Evolutionary conservation across 139 green algal species (phyloP), one percentile per base, ranked within the genome.

Genomic region (Edaphochlamys debaryana): DNA sequence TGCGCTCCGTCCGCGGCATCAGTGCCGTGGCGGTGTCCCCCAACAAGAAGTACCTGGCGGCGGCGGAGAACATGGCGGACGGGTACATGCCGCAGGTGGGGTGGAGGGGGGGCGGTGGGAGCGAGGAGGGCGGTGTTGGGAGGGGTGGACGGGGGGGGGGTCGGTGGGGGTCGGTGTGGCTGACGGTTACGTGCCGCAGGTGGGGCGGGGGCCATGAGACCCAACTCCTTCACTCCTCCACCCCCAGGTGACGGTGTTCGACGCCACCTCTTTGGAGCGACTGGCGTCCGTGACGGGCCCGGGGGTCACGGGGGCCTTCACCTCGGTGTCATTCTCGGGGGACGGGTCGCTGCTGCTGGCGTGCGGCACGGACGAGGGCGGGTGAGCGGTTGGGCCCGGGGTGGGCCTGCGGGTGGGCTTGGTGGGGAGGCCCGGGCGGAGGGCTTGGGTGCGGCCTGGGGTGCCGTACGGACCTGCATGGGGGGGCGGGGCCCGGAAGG

Each of bases 11-110:
- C 30, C 84, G 84, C 54, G 41, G 52, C 77, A 85, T 88, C 84
- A 85, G 30, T 8, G 84, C 84, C 48, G 78, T 89, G 50, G 40
- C 78, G 1, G 1, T 66, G 29, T 80, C 78, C 15, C 45, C 58
- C 54, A 82, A 88, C 58, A 54, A 58, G 30, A 78, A 76, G 48
- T 85, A 67, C 69, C 52, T 88, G 36, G 85, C 85, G 13, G 78
- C 82, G 62, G 78, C 85, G 27, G 85, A 89, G 62, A 72, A 36
- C 85, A 86, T 85, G 79, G 69, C n/a, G n/a, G 79, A 78, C 3
- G 67, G 69, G 11, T 69, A 79, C 37, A 7, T 60, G 60, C 85
- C 85, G 25, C 84, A 88, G 84, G 84, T 88, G 69, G 42, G 75
- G 48, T 4, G 4, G 29, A 36, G 36, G 22, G 36, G 36, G 30